These are phyloP conservation scores for Colletotrichum tabaci DNA, from an alignment of 2,329 filamentous ascomycete species.

Conservation along the genomic window DNA sequence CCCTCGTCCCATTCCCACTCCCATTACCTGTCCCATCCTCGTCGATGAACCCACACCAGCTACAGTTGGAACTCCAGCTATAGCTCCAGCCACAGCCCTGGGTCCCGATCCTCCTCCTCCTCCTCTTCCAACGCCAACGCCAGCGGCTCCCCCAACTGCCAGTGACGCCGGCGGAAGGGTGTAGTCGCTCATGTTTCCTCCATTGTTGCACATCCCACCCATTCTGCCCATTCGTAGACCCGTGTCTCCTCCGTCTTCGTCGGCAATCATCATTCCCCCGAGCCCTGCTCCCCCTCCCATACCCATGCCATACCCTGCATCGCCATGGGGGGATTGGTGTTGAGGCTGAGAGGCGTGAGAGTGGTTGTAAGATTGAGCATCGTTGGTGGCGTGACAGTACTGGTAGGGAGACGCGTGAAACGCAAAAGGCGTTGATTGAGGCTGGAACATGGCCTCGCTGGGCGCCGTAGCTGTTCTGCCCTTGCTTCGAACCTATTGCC, in stretches of 20 bases:
- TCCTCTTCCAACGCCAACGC: too few relatives aligned
- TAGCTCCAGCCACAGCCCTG: not conserved
- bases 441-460: conserved; percentile 65
- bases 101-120: not conserved
- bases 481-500: conserved; percentile 1
- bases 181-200: conserved; percentile 21
- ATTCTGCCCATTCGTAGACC: conserved; percentile 1
- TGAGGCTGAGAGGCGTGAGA: not conserved
- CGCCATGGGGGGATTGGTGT: not conserved
- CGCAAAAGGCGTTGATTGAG: conserved; percentile 65
- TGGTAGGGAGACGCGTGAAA: conserved; percentile 48
- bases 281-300: conserved; percentile 2
- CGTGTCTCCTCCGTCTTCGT: conserved; percentile 11
- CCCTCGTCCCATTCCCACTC: conserved; percentile 12
- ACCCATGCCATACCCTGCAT: conserved; percentile 11
- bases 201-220: not conserved
- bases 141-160: conserved; percentile 3
- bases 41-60: conserved; percentile 7
- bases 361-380: conserved; percentile 2
- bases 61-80: conserved; percentile 1
- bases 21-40: conserved; percentile 18
- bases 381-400: not conserved
- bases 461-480: conserved; percentile 7
- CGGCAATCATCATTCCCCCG: conserved; percentile 3
- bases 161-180: conserved; percentile 16